Base-by-base conservation (phyloP, 768 basidiomycete species). In the Russula foetens region DNA sequence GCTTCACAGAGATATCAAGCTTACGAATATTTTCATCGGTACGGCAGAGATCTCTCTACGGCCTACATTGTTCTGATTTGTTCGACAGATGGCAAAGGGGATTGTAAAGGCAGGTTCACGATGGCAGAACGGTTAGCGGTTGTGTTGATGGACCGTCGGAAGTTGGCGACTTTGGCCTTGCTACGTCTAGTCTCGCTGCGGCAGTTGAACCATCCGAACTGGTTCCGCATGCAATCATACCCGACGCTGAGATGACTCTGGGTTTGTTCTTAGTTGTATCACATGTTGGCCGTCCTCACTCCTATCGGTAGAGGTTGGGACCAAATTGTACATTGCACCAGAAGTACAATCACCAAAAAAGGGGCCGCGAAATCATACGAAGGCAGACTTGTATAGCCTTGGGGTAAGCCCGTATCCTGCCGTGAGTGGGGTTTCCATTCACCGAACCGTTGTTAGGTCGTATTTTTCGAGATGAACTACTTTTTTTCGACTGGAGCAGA, bases 401-500 rank as follows among this genome's bases (percentile, higher is more conserved):
- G 95, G 94, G 24, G 92, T 92, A 69, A 53, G 85, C 76, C 41
- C 45, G 38, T 11, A 21, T n/a, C 28, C 21, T 58, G 23, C 45
- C 21, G 11, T n/a, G 41, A 21, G 12, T 23, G 56, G 50, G 7
- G 56, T 45, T 4, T 58, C 19, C 52, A 2, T n/a, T 50, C 33
- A 41, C 15, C 12, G 62, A 33, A 41, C 46, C 28, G 41, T 60
- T 38, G 26, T 23, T 63, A 94, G 91, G 85, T 98, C 65, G 94
- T 97, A 15, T 97, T 97, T 73, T 97, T 98, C 68, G 95, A 98
- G 75, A 96, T 97, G 93, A 94, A 92, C 71, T 91, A 86, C 72
- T 68, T 75, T 19, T 92, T 97, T 73, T 75, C 81, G 12, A 97
- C 94, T 0, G 85, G 83, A 1, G 80, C 89, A 21, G 94, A 98